These are phyloP conservation scores for Solanum pimpinellifolium DNA, from an alignment of 257 asterid species.

Conservation along the genomic window DNA sequence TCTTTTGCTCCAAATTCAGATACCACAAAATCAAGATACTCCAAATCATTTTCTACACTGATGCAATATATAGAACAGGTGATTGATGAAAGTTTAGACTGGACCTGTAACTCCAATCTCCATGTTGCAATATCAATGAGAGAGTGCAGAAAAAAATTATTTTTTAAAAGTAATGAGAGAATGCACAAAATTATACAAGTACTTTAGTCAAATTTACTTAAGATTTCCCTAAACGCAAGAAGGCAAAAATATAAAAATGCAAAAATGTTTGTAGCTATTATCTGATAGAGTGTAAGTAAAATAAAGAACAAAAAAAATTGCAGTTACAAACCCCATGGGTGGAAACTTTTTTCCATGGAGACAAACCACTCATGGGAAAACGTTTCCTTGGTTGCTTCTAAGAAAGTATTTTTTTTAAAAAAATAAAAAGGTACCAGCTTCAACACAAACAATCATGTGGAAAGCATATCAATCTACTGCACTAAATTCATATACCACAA, in stretches of 20 bases:
- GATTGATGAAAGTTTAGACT: background rate
- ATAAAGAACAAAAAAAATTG: background rate
- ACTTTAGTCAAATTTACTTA: background rate
- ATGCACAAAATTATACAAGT: background rate
- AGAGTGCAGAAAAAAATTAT: background rate
- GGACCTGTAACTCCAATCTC: background rate
- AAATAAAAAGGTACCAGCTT: too few relatives aligned
- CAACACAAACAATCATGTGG: background rate
- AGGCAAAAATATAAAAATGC: background rate
- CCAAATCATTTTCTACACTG: background rate
- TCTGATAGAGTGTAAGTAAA: too few relatives aligned
- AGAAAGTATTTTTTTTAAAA: too few relatives aligned
- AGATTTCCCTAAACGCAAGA: background rate
- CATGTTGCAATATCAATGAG: background rate
- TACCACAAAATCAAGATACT: background rate
- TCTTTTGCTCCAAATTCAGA: background rate
- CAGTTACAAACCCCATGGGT: background rate
- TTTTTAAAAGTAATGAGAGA: background rate
- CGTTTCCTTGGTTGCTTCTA: background rate
- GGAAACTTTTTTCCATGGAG: background rate
- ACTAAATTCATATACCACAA: background rate
- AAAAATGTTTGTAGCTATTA: background rate
- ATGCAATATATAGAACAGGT: background rate
- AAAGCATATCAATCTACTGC: background rate
- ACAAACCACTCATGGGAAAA: background rate